Evolutionary conservation across 2,329 filamentous ascomycete species (phyloP).

Genomic region (Gnomoniopsis sp.): DNA sequence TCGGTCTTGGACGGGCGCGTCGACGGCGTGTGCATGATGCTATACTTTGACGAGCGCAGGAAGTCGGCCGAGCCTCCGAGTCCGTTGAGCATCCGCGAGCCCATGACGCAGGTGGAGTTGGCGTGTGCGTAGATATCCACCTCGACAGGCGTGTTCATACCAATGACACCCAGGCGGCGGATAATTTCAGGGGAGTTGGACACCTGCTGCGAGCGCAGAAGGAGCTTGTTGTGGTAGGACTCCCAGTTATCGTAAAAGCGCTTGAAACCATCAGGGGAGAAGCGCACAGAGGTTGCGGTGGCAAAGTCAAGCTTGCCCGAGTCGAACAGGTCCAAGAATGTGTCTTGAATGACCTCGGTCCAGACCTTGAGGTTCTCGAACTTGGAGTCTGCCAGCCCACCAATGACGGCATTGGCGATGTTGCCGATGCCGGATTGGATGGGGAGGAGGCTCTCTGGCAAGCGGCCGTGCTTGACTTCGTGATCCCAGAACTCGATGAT

Average conservation of each 20-base stretch:
- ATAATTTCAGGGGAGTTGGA: slow-evolving; percentile 92
- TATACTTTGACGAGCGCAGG: slow-evolving; percentile 75
- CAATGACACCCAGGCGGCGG: slow-evolving; percentile 79
- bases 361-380: slow-evolving; percentile 88
- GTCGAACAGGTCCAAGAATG: slow-evolving; percentile 90
- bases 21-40: slow-evolving; percentile 89
- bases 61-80: slow-evolving; percentile 81
- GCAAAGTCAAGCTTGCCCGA: slow-evolving; percentile 84
- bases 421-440: slow-evolving; percentile 89
- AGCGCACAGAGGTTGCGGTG: slow-evolving; percentile 84
- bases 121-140: slow-evolving; percentile 94
- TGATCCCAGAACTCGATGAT: slow-evolving; percentile 82
- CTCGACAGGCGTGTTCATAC: slow-evolving; percentile 93
- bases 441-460: slow-evolving; percentile 73
- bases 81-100: slow-evolving; percentile 82
- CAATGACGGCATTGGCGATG: slow-evolving; percentile 88
- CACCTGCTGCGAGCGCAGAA: slow-evolving; percentile 83
- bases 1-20: slow-evolving; percentile 79
- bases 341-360: slow-evolving; percentile 88
- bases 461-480: slow-evolving; percentile 73
- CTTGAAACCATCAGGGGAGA: slow-evolving; percentile 87
- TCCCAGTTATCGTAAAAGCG: slow-evolving; percentile 89
- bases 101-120: slow-evolving; percentile 88
- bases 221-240: slow-evolving; percentile 73
- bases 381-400: slow-evolving; percentile 74